Evolutionary conservation across 1,284 basidiomycete species (phyloP).

Genomic region (Puccinia triticina): DNA sequence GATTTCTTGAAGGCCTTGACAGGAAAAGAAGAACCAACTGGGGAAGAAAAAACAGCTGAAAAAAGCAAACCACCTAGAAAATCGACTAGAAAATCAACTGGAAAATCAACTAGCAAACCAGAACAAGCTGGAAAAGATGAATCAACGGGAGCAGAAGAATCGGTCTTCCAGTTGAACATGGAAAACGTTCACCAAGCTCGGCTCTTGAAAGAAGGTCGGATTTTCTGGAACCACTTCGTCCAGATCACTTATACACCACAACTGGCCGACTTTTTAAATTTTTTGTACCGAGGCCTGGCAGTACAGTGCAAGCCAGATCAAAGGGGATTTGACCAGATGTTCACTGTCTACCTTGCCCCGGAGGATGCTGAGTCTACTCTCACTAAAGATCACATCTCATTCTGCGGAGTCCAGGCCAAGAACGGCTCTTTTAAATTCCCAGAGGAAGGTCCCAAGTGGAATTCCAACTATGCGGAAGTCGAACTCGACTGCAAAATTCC

Average conservation of each 20-base stretch:
- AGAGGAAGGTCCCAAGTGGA: not conserved
- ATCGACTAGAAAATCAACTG: too few relatives aligned
- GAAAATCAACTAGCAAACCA: too few relatives aligned
- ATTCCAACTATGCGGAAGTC: not conserved
- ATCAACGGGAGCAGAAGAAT: not conserved
- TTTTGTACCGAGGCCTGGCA: not conserved
- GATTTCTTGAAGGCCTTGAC: slow-evolving; percentile 10
- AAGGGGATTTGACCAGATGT: not conserved
- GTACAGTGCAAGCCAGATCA: not conserved
- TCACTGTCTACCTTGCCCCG: not conserved
- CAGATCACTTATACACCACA: not conserved
- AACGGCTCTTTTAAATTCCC: not conserved
- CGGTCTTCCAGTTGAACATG: not conserved
- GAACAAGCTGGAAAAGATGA: too few relatives aligned
- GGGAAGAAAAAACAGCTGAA: too few relatives aligned
- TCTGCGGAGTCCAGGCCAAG: not conserved
- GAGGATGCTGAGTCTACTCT: not conserved
- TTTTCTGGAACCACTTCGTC: slow-evolving; percentile 1
- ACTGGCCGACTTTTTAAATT: not conserved
- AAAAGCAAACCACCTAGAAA: too few relatives aligned
- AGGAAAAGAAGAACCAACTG: not conserved
- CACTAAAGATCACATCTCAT: not conserved
- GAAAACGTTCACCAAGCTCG: not conserved
- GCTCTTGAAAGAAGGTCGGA: not conserved
- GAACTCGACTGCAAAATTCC: not conserved